These are phyloP conservation scores for Botrytis hyacinthi DNA, from an alignment of 2,329 filamentous ascomycete species.

Conservation along the genomic window DNA sequence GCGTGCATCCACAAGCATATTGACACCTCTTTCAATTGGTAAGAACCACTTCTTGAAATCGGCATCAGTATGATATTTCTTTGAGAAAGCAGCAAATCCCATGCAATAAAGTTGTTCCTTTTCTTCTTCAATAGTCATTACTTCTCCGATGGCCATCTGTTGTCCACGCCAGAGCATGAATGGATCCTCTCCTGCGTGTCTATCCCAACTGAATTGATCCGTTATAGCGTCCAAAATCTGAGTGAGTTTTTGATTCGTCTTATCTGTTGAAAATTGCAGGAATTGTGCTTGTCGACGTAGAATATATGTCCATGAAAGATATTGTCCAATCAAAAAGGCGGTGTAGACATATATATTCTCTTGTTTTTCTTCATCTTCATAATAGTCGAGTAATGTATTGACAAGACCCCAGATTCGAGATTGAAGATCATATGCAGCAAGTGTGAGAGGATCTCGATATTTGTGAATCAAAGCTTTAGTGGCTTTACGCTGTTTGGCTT, in stretches of 20 bases:
- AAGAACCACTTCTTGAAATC: conserved; percentile 28
- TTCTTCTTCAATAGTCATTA: conserved; percentile 30
- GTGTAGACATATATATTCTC: conserved; percentile 32
- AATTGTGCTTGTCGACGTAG: conserved; percentile 33
- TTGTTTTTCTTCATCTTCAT: conserved; percentile 25
- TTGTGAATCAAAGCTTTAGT: conserved; percentile 32
- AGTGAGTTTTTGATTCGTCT: conserved; percentile 29
- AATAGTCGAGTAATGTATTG: conserved; percentile 26
- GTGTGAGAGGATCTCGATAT: conserved; percentile 33
- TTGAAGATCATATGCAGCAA: conserved; percentile 32
- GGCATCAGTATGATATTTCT: conserved; percentile 24
- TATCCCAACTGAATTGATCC: conserved; percentile 24
- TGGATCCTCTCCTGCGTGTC: conserved; percentile 25
- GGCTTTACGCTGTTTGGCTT: conserved; percentile 30
- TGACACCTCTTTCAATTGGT: conserved; percentile 27
- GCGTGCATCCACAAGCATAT: conserved; percentile 22
- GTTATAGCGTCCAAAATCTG: conserved; percentile 28
- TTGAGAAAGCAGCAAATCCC: conserved; percentile 29
- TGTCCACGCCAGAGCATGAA: conserved; percentile 36
- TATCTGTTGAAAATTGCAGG: conserved; percentile 31
- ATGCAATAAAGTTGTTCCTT: conserved; percentile 30
- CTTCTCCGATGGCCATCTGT: conserved; percentile 35
- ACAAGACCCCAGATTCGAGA: conserved; percentile 31
- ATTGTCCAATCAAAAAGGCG: conserved; percentile 33
- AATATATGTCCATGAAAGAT: conserved; percentile 34